Percentiles rank a stretch among this genome's conserved stretches.
Conservation (phyloP, 2,329 filamentous ascomycete genomes). For the Aspergillus sp. region DNA sequence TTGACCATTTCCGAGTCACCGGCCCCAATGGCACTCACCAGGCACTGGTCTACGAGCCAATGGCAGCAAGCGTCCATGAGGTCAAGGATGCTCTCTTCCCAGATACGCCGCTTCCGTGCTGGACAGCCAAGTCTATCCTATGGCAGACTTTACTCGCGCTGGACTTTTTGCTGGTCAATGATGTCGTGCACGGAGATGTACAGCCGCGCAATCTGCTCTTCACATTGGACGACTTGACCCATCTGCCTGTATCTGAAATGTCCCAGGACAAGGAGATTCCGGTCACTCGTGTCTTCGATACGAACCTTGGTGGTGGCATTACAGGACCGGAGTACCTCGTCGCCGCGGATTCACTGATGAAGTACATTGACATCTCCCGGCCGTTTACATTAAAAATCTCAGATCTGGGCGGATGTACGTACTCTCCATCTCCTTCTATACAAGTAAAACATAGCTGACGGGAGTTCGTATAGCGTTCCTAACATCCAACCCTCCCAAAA, state of each 20-base stretch:
- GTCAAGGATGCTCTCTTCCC: neutral
- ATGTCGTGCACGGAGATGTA: neutral
- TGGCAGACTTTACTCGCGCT: constrained; percentile 5
- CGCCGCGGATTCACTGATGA: neutral
- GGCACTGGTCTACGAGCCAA: neutral
- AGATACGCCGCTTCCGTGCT: neutral
- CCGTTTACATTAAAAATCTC: neutral
- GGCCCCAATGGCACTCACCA: neutral
- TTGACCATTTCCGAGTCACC: neutral
- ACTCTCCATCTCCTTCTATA: no score
- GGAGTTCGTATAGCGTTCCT: constrained; percentile 1
- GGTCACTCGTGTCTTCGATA: neutral
- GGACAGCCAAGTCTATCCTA: constrained; percentile 3
- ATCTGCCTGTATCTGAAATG: neutral
- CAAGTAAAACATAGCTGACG: neutral
- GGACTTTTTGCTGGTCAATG: neutral
- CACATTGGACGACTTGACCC: neutral
- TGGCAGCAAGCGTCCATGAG: neutral
- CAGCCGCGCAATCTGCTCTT: constrained; percentile 3
- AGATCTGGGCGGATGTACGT: constrained; percentile 5
- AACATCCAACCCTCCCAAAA: neutral
- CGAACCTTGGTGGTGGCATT: neutral
- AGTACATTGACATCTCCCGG: neutral
- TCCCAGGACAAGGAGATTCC: neutral
- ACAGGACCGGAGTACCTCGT: neutral